These are phyloP conservation scores for Cyberlindnera samutprakarnensis DNA, from an alignment of 805 yeast genomes.

Conservation along the genomic window DNA sequence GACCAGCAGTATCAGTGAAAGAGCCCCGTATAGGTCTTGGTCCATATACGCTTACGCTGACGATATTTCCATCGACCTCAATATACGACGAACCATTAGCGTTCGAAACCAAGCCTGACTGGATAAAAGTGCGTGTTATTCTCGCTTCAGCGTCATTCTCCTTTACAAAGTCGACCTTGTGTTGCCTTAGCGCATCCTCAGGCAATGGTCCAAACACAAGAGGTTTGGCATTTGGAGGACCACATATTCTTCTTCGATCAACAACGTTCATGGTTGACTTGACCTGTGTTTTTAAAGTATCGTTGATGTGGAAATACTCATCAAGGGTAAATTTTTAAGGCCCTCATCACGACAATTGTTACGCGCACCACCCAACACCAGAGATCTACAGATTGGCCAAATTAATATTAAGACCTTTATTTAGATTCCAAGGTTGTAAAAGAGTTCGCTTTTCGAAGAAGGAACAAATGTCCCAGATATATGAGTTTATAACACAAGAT, in stretches of 20 bases:
- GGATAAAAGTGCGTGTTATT: constrained; percentile 37
- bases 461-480: too few species aligned
- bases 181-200: constrained; percentile 8
- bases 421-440: too few species aligned
- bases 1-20: constrained; percentile 56
- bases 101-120: constrained; percentile 59
- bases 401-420: too few species aligned
- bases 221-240: constrained; percentile 64
- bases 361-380: too few species aligned
- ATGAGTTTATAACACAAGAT: too few species aligned
- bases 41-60: constrained; percentile 70
- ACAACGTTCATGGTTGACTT: constrained; percentile 9
- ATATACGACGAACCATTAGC: constrained; percentile 80
- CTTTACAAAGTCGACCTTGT: constrained; percentile 7
- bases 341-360: too few species aligned
- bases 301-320: too few species aligned
- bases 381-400: too few species aligned
- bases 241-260: constrained; percentile 83
- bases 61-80: constrained; percentile 44
- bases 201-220: constrained; percentile 30
- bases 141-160: constrained; percentile 25
- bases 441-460: too few species aligned
- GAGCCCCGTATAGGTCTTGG: constrained; percentile 82
- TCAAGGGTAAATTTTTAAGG: too few species aligned
- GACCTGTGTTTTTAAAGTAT: too few species aligned